A percentile compares a stretch with the other conserved stretches of the same genome.
Conservation (phyloP, 306 rosid genomes). For the Prunus kanzakura region DNA sequence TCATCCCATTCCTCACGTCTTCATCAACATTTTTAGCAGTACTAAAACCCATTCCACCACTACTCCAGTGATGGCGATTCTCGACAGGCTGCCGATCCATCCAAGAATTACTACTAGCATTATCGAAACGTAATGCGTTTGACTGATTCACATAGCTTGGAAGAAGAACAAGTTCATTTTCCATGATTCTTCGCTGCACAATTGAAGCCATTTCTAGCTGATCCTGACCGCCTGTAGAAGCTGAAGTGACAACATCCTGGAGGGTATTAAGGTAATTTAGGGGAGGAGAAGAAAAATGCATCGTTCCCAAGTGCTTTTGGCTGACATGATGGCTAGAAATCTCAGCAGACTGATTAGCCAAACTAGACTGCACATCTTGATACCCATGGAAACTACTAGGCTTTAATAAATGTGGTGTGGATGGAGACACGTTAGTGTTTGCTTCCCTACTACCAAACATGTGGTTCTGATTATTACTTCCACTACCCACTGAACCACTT, state of each 20-base stretch:
- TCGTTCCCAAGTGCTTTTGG: constrained; percentile 32
- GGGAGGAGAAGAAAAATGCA: constrained; percentile 28
- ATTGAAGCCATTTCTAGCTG: constrained; percentile 34
- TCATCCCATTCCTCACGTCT: constrained; percentile 22
- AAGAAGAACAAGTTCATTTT: constrained; percentile 36
- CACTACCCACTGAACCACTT: background rate
- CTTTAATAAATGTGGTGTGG: constrained; percentile 22
- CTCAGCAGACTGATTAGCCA: constrained; percentile 4
- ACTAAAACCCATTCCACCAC: constrained; percentile 25
- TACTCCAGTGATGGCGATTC: constrained; percentile 19
- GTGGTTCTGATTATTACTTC: too few species aligned
- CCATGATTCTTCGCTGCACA: constrained; percentile 15
- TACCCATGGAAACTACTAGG: constrained; percentile 25
- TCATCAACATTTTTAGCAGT: constrained; percentile 6
- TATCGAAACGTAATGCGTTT: constrained; percentile 30
- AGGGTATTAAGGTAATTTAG: constrained; percentile 42
- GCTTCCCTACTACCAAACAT: too few species aligned
- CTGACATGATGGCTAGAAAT: constrained; percentile 22
- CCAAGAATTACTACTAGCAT: constrained; percentile 33
- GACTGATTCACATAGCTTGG: constrained; percentile 42
- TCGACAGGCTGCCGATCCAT: constrained; percentile 27
- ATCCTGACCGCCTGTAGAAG: constrained; percentile 33
- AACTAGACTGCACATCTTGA: constrained; percentile 14
- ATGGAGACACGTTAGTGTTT: constrained; percentile 4
- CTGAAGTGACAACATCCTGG: constrained; percentile 49